A percentile compares a stretch with the other conserved stretches of the same genome.
phyloP scores from a whole-genome alignment of 768 basidiomycete genomes.

The Leccinum aurantiacum region DNA sequence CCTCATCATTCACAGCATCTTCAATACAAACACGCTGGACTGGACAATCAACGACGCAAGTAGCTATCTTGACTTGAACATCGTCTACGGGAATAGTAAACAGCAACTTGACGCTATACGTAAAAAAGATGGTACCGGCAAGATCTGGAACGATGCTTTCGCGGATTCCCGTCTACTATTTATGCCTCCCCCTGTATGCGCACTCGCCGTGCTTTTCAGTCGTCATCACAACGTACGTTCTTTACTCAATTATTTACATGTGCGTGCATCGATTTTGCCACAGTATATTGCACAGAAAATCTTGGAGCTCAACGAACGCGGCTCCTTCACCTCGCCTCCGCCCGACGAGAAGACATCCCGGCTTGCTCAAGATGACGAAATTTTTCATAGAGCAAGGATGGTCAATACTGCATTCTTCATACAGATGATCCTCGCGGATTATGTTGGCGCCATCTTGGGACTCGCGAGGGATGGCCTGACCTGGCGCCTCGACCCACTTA shows the following conservation, averaged over 20 bases:
- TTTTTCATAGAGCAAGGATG: conserved; percentile 70
- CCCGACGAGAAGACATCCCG: conserved; percentile 20
- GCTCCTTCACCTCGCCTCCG: conserved; percentile 38
- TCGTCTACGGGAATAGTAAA: conserved; percentile 66
- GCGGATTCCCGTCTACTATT: conserved; percentile 62
- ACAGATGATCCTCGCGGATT: conserved; percentile 69
- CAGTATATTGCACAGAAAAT: conserved; percentile 73
- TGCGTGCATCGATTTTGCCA: conserved; percentile 7
- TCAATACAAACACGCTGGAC: conserved; percentile 53
- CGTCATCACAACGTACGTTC: conserved; percentile 71
- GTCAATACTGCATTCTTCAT: conserved; percentile 75
- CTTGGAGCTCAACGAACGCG: conserved; percentile 65
- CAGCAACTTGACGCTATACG: conserved; percentile 50
- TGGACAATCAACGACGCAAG: conserved; percentile 60
- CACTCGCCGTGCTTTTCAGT: conserved; percentile 64
- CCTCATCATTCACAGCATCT: no score
- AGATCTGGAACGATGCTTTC: conserved; percentile 66
- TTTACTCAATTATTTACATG: neutral
- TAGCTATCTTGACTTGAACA: conserved; percentile 75
- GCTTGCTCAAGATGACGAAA: conserved; percentile 66
- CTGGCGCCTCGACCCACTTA: conserved; percentile 72
- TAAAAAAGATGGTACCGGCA: conserved; percentile 63
- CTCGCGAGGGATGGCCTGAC: conserved; percentile 58
- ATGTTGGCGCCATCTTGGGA: conserved; percentile 73
- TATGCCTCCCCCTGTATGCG: conserved; percentile 73